Base-by-base conservation (phyloP, 1,139 yeast species). In the Wickerhamomyces sp. region DNA sequence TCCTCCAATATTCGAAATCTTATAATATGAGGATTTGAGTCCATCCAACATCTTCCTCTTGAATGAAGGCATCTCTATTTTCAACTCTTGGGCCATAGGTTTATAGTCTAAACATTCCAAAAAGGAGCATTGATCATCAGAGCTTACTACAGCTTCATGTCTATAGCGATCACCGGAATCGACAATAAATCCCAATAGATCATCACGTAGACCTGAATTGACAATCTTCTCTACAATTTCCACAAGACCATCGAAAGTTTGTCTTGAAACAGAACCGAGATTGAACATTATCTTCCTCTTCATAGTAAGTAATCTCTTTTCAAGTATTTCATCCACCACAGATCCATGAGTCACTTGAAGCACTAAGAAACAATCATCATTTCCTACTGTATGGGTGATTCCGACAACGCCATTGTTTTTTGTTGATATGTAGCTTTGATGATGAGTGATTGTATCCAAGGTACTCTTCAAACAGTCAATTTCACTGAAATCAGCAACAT, bases 111-210 rank as follows among this genome's bases (percentile, higher is more conserved):
- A 3, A 33, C 4, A 11, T n/a, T n/a, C 18, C 10, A n/a, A 11
- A 3, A 29, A 33, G 35, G 18, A n/a, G 9, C 10, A 15, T 27
- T 11, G 6, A 33, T 7, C 15, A 13, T 13, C 6, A 8, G 18
- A 13, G 26, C 32, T 8, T 34, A 33, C 30, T 34, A 34, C 3
- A 9, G n/a, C 4, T 11, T 36, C 27, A 32, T 26, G 65, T 14
- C 61, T 50, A 49, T 71, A 71, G 34, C 56, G 43, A 34, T 69
- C 69, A 11, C 77, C 77, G 41, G 73, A 69, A 49, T 72, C 73
- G 23, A 72, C 57, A 50, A 67, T 45, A 8, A 72, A 65, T 1
- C 77, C 77, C 7, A 68, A 4, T 11, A 42, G 26, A 10, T 26
- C 6, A 10, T 11, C 2, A 6, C 14, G 6, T 23, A 39, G 10